phyloP scores from a whole-genome alignment of 2,329 filamentous ascomycete genomes.

The Parascedosporium putredinis region DNA sequence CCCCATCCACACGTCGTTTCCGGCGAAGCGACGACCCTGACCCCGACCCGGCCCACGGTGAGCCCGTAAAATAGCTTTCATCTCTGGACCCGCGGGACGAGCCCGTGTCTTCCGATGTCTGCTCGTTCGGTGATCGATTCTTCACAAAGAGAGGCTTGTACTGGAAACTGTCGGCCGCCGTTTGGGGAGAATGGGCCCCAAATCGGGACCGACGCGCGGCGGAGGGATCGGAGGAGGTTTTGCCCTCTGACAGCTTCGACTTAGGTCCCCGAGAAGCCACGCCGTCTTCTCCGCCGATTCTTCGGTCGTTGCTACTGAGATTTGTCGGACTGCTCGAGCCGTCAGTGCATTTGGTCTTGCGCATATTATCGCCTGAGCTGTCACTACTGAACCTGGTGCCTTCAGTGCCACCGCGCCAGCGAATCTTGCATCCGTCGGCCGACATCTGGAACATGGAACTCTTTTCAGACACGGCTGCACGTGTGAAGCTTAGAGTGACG shows the following conservation, averaged over 20 bases:
- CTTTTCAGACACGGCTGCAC: constrained; percentile 57
- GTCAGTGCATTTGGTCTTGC: constrained; percentile 38
- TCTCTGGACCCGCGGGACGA: constrained; percentile 37
- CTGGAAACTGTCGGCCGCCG: constrained; percentile 41
- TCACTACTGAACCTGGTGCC: constrained; percentile 58
- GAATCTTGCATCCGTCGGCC: constrained; percentile 64
- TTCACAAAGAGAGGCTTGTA: constrained; percentile 55
- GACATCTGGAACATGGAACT: constrained; percentile 72
- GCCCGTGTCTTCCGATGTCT: constrained; percentile 37
- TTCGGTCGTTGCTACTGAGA: constrained; percentile 15
- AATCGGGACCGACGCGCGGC: constrained; percentile 11
- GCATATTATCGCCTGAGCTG: constrained; percentile 39
- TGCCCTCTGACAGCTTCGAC: neutral
- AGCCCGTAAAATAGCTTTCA: constrained; percentile 38
- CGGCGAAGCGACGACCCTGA: constrained; percentile 37
- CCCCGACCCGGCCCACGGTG: constrained; percentile 34
- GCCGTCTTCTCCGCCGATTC: neutral
- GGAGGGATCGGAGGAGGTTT: neutral
- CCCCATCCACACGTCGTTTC: constrained; percentile 54
- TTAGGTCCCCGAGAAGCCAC: neutral
- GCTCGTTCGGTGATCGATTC: constrained; percentile 34
- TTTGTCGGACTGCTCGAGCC: constrained; percentile 28
- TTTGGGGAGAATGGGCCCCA: constrained; percentile 17
- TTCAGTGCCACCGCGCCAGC: constrained; percentile 63
- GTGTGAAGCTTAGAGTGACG: constrained; percentile 68